Evolutionary conservation across 169 alveolate species (phyloP).

Genomic region (Cystoisospora suis): DNA sequence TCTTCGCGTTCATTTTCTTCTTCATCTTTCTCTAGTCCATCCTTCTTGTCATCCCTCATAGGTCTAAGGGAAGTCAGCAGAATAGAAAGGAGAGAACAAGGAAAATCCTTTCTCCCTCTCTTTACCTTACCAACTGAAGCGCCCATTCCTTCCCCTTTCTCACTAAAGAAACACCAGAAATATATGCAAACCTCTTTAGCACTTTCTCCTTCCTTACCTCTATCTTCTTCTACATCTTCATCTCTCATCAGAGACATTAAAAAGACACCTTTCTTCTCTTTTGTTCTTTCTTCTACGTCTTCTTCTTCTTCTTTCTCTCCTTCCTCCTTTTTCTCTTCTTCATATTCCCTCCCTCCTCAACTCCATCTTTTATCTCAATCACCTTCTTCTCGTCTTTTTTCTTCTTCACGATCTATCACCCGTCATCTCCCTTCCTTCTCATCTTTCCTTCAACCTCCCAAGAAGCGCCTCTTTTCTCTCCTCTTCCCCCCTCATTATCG

Average conservation of each 20-base stretch:
- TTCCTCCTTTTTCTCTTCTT: not conserved
- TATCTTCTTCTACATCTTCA: too few species aligned
- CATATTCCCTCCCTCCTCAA: not conserved
- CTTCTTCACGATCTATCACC: not conserved
- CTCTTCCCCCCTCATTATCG: not conserved
- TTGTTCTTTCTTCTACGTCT: not conserved
- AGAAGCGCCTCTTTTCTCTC: not conserved
- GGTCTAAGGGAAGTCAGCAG: too few species aligned
- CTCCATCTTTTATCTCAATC: not conserved
- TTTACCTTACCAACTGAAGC: too few species aligned
- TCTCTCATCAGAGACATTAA: too few species aligned
- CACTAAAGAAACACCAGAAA: too few species aligned
- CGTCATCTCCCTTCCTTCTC: not conserved
- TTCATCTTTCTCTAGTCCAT: not conserved
- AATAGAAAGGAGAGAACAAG: too few species aligned
- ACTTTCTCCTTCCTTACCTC: too few species aligned
- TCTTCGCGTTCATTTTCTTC: not conserved
- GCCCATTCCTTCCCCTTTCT: too few species aligned
- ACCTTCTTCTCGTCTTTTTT: not conserved
- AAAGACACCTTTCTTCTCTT: not conserved
- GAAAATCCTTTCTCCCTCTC: too few species aligned
- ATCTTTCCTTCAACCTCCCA: too few species aligned
- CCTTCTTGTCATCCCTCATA: too few species aligned
- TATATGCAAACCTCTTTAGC: too few species aligned
- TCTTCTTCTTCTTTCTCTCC: not conserved